Base-by-base conservation (phyloP, 805 yeast species). In the Cyberlindnera maclurae region DNA sequence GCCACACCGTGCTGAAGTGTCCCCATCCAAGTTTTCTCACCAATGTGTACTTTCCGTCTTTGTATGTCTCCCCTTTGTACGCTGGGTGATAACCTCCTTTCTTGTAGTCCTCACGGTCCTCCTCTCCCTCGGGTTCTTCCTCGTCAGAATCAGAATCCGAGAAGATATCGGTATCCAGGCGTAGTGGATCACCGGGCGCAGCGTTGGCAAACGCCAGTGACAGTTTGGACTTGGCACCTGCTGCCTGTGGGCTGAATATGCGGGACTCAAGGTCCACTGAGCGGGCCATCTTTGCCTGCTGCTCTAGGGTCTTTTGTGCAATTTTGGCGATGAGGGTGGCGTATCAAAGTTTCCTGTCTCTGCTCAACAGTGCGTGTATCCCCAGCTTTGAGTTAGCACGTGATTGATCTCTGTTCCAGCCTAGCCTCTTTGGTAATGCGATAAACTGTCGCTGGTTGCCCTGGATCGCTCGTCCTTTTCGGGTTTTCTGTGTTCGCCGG, bases 21-120 rank as follows among this genome's bases (percentile, higher is more conserved):
- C 99, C 99, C 99, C 99, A 93, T 1, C 99, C 99, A 4, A 93
- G 67, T 57, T 93, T 93, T 44, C 97, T 75, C 24, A 85, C 89
- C 35, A 93, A 62, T 2, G 79, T 70, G 58, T 93, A 93, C 42
- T 84, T 75, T 15, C 77, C 77, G 40, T 82, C 68, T 51, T 86
- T 83, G 60, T 82, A 90, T 16, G 63, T 62, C 58, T 94, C 98
- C 5, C 97, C 97, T 36, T 87, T 77, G 47, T 63, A 77, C 11
- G 94, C 93, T 0, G 98, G 96, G 56, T 93, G 98, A 59, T 93
- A 93, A 0, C 99, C 99, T 17, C 97, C 97, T 9, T 79, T 77
- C 42, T 77, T 77, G 60, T 93, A 93, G 62, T 93, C 98, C 41
- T 77, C 77, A 33, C 72, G 64, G 43, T 84, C 83, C 62, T 93